Conservation (phyloP, 805 yeast genomes). For the Candida quercuum region DNA sequence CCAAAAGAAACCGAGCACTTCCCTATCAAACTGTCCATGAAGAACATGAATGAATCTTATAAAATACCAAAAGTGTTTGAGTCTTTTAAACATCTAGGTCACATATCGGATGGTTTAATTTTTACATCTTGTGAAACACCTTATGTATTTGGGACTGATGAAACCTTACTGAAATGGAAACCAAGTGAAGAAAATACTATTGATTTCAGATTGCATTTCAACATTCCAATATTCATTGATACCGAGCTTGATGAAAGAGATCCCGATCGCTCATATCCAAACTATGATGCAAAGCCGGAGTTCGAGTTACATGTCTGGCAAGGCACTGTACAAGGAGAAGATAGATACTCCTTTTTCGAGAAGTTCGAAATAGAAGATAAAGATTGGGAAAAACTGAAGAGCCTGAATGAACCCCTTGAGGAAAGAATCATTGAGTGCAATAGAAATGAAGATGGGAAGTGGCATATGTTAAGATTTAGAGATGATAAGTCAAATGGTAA, state of each 20-base stretch:
- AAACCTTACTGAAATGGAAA: slow-evolving; percentile 87
- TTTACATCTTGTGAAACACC: slow-evolving; percentile 89
- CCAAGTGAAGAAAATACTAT: slow-evolving; percentile 94
- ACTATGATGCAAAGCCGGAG: slow-evolving; percentile 76
- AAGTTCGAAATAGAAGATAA: slow-evolving; percentile 56
- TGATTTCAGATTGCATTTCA: slow-evolving; percentile 71
- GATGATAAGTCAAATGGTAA: slow-evolving; percentile 92
- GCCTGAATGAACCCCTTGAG: slow-evolving; percentile 72
- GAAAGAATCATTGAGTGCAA: slow-evolving; percentile 86
- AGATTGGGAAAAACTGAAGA: slow-evolving; percentile 78
- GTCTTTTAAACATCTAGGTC: slow-evolving; percentile 67
- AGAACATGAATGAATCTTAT: slow-evolving; percentile 81
- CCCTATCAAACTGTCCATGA: slow-evolving; percentile 83
- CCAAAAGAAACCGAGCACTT: slow-evolving; percentile 73
- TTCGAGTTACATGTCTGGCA: slow-evolving; percentile 73
- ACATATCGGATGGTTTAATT: slow-evolving; percentile 89
- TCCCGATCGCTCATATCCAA: slow-evolving; percentile 65
- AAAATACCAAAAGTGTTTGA: slow-evolving; percentile 71
- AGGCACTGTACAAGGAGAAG: slow-evolving; percentile 60
- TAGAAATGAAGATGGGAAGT: slow-evolving; percentile 51
- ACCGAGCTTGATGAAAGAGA: slow-evolving; percentile 56
- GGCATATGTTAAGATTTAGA: slow-evolving; percentile 86
- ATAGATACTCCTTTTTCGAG: slow-evolving; percentile 60
- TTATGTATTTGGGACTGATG: slow-evolving; percentile 85
- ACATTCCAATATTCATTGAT: slow-evolving; percentile 55